A percentile compares a stretch with the other conserved stretches of the same genome.
Evolutionary conservation across 1,284 basidiomycete genomes (phyloP).

Genomic region (Fereydounia khargensis): DNA sequence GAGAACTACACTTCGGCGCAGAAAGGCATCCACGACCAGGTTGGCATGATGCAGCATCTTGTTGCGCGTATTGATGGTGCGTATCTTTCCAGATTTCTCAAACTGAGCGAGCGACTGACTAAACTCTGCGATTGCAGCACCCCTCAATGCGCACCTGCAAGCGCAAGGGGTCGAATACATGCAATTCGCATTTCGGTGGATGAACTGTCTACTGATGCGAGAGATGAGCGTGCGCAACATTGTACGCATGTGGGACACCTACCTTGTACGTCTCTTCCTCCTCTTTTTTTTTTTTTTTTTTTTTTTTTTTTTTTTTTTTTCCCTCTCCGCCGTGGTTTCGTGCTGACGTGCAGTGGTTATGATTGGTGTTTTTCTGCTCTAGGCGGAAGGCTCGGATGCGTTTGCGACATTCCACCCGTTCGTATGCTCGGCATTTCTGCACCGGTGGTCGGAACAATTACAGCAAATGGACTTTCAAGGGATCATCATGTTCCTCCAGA

Average conservation of each 20-base stretch:
- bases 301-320: no score
- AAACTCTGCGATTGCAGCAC: no score
- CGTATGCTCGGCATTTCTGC: constrained; percentile 54
- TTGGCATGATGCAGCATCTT: constrained; percentile 45
- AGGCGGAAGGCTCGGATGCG: constrained; percentile 54
- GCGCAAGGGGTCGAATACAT: constrained; percentile 55
- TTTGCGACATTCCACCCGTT: constrained; percentile 56
- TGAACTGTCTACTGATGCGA: constrained; percentile 58
- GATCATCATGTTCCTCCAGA: constrained; percentile 98
- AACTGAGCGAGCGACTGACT: not conserved
- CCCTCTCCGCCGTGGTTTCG: no score
- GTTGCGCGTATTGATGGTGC: constrained; percentile 52
- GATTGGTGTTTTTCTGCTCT: no score
- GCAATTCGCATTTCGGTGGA: constrained; percentile 57
- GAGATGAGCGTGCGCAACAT: constrained; percentile 57
- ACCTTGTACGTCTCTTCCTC: constrained; percentile 32
- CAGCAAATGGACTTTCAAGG: constrained; percentile 63
- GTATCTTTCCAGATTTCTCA: constrained; percentile 1
- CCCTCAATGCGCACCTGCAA: constrained; percentile 50
- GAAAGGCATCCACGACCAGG: constrained; percentile 54
- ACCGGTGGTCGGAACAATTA: constrained; percentile 50
- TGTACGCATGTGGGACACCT: constrained; percentile 57
- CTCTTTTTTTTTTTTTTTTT: no score
- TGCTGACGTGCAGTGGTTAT: no score
- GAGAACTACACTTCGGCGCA: constrained; percentile 57